phyloP scores from a whole-genome alignment of 495 filamentous ascomycete genomes.

The Neurospora terricola region DNA sequence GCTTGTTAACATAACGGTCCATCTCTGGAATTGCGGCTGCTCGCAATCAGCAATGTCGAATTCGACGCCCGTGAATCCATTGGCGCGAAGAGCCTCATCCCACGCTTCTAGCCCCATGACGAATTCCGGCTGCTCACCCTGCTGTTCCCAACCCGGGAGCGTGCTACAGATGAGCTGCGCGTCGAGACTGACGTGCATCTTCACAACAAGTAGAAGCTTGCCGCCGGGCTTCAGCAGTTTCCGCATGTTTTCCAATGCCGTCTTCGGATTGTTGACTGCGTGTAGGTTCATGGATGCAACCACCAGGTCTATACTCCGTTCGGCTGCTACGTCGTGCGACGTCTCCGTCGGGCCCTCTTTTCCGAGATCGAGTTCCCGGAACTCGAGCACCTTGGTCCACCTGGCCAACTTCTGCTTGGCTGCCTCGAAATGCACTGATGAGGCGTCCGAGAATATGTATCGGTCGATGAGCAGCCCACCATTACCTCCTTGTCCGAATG shows the following conservation, averaged over 20 bases:
- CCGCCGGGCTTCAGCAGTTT: constrained; percentile 28
- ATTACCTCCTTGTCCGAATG: too few relatives aligned
- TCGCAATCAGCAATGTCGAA: too few relatives aligned
- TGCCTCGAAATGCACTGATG: too few relatives aligned
- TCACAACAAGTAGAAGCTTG: constrained; percentile 24
- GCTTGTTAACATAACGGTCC: too few relatives aligned
- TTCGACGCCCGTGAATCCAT: constrained; percentile 1
- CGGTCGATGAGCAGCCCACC: too few relatives aligned
- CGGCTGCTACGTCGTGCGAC: constrained; percentile 30
- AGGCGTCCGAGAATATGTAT: too few relatives aligned
- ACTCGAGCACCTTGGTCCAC: constrained; percentile 7
- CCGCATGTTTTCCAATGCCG: constrained; percentile 19
- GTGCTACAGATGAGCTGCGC: constrained; percentile 23
- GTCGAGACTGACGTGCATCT: constrained; percentile 18
- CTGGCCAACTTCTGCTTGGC: too few relatives aligned
- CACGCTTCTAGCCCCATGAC: constrained; percentile 15
- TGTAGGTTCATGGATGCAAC: constrained; percentile 38
- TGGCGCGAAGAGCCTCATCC: constrained; percentile 23
- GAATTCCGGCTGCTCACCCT: neutral
- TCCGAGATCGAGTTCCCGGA: constrained; percentile 33
- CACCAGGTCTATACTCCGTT: constrained; percentile 32
- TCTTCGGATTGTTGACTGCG: constrained; percentile 24
- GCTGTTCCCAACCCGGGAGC: constrained; percentile 19
- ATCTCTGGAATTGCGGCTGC: too few relatives aligned
- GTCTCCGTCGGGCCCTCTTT: constrained; percentile 31